Percentiles rank a stretch among this genome's conserved stretches.
These are phyloP conservation scores for Neocallimastix lanati DNA, from an alignment of 192 early-diverging fungal species.

Conservation along the genomic window DNA sequence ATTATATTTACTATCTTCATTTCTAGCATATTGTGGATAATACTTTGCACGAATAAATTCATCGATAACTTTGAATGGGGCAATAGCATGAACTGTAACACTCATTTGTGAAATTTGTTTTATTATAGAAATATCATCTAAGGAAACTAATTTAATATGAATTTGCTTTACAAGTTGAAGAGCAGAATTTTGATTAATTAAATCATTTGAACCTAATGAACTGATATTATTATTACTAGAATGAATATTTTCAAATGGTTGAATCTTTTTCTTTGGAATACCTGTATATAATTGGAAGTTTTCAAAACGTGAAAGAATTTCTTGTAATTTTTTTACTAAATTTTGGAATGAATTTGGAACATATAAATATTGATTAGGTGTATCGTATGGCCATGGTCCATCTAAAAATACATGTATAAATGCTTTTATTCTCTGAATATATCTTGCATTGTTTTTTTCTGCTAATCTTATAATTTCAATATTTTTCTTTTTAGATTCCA, in stretches of 20 bases:
- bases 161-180: constrained; percentile 65
- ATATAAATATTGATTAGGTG: neutral
- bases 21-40: neutral
- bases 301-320: constrained; percentile 48
- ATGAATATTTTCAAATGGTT: constrained; percentile 1
- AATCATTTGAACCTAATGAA: constrained; percentile 4
- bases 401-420: constrained; percentile 41
- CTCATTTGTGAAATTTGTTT: constrained; percentile 25
- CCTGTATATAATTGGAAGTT: constrained; percentile 37
- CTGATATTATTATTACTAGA: neutral
- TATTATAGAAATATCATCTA: constrained; percentile 21
- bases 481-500: neutral
- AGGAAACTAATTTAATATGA: constrained; percentile 39
- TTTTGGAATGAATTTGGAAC: constrained; percentile 27
- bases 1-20: neutral
- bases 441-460: neutral
- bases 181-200: constrained; percentile 17
- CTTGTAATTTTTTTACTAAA: constrained; percentile 49
- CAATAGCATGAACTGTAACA: constrained; percentile 70
- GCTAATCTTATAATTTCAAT: neutral
- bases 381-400: constrained; percentile 14
- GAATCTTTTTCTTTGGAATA: constrained; percentile 1
- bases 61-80: constrained; percentile 67
- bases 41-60: constrained; percentile 23
- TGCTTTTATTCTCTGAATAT: neutral